Evolutionary conservation across 2,329 filamentous ascomycete species (phyloP), one percentile per base, ranked within the genome.

Genomic region (Monosporascus sp.): DNA sequence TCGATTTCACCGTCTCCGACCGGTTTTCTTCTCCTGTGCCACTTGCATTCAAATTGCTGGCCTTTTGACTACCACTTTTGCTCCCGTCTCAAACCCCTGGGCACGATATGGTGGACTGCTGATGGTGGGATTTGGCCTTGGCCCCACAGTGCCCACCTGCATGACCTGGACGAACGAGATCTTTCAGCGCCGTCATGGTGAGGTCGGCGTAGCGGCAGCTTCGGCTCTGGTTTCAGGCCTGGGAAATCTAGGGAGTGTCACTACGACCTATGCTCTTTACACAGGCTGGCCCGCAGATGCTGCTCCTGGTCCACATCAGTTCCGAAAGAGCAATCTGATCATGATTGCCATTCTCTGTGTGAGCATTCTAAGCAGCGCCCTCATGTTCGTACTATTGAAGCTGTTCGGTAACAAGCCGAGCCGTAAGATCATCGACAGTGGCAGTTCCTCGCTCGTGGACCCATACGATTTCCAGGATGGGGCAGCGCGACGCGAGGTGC

Each of bases 131-230:
- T 96, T 96, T 64, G 91, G 91, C 0, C 84, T 96, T 2, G 91
- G 91, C 1, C 91, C 91, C 3, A 96, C 91, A 0, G 91, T 96
- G 1, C 91, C 91, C 11, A 93, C 93, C 65, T 93, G 89, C 69
- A 96, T 96, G 91, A 87, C 91, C 37, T 96, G 91, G 91, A 91
- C 89, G 35, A 89, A 85, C 58, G 89, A 96, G 71, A 87, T 96
- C 65, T 96, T 96, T 76, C 91, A 96, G 72, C 81, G 82, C 35
- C 87, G 91, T 14, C 91, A 96, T 65, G 90, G 91, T 47, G 91
- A 96, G 70, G 89, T 96, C 22, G 91, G 91, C 52, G 91, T 96
- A 7, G 91, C 91, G 4, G 88, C 91, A 16, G 91, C 91, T 0
- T 85, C 88, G 2, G 91, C 91, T 3, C 78, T 96, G 11, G 91